Evolutionary conservation across 2,329 filamentous ascomycete genomes (phyloP).

Genomic region (Colletotrichum kahawae): DNA sequence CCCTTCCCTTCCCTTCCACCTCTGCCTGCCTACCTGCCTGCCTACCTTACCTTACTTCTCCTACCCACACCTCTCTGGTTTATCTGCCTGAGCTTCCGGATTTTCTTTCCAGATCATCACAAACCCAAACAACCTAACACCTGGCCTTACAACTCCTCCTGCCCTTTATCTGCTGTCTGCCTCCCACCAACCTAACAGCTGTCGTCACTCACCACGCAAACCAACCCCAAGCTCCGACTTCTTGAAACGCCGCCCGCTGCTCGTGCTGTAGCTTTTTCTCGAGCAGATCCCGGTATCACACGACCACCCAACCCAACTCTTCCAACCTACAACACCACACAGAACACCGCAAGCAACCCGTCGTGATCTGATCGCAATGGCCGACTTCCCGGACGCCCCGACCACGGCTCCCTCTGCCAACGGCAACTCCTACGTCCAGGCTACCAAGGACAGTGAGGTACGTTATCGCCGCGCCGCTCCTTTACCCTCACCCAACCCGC

Average conservation of each 20-base stretch:
- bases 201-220: neutral
- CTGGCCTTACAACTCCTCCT: constrained; percentile 9
- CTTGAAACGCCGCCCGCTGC: constrained; percentile 7
- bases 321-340: constrained; percentile 10
- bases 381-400: constrained; percentile 41
- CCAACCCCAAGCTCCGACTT: constrained; percentile 3
- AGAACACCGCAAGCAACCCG: constrained; percentile 25
- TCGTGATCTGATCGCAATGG: constrained; percentile 38
- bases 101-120: neutral
- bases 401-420: constrained; percentile 43
- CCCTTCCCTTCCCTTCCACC: constrained; percentile 1
- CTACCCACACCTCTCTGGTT: neutral
- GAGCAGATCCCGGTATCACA: constrained; percentile 14
- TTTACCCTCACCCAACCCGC: neutral
- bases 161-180: neutral
- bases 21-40: neutral
- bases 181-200: neutral
- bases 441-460: constrained; percentile 61
- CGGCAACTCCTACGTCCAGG: constrained; percentile 49
- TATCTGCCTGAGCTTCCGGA: constrained; percentile 11
- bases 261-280: constrained; percentile 4
- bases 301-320: constrained; percentile 3
- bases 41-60: neutral
- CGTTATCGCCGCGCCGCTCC: constrained; percentile 28
- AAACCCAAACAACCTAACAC: constrained; percentile 2